Conservation (phyloP, 352 stramenopile genomes). For the Phytophthora pistaciae region DNA sequence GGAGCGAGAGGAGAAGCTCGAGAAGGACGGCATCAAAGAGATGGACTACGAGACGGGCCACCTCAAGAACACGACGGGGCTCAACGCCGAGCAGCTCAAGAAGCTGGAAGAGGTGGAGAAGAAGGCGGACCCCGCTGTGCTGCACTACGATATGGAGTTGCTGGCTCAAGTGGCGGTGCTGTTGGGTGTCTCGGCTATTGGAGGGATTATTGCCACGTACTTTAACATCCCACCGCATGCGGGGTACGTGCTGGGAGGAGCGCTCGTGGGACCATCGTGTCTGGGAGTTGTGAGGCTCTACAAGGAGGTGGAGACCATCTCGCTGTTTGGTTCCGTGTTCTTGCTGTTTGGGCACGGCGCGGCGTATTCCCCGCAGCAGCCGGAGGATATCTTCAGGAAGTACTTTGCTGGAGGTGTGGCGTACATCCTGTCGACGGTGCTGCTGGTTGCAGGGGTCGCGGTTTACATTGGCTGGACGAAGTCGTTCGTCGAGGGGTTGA, state of each 20-base stretch:
- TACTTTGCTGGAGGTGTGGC: conserved; percentile 79
- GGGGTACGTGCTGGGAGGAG: conserved; percentile 92
- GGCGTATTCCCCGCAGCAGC: conserved; percentile 71
- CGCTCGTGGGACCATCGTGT: conserved; percentile 91
- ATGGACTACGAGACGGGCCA: conserved; percentile 88
- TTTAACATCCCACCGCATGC: conserved; percentile 92
- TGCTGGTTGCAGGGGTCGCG: conserved; percentile 75
- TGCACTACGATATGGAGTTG: conserved; percentile 90
- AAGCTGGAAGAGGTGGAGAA: conserved; percentile 85
- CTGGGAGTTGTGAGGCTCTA: conserved; percentile 88
- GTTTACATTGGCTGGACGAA: conserved; percentile 82
- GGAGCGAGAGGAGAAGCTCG: conserved; percentile 79
- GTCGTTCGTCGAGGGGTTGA: conserved; percentile 81
- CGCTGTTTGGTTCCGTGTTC: conserved; percentile 95
- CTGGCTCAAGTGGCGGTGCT: conserved; percentile 87
- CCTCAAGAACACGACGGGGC: conserved; percentile 76
- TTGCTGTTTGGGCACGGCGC: conserved; percentile 92
- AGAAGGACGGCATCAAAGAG: conserved; percentile 82
- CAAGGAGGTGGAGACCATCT: conserved; percentile 94
- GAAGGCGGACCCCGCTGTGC: conserved; percentile 82
- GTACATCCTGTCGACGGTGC: conserved; percentile 77
- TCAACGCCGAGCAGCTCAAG: conserved; percentile 69
- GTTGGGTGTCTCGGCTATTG: conserved; percentile 85
- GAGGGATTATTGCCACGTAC: conserved; percentile 89
- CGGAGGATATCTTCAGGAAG: conserved; percentile 73